Percentiles rank a stretch among this genome's conserved stretches.
These are phyloP conservation scores for Trichoderma erinaceum DNA, from an alignment of 495 filamentous ascomycete genomes.

Conservation along the genomic window DNA sequence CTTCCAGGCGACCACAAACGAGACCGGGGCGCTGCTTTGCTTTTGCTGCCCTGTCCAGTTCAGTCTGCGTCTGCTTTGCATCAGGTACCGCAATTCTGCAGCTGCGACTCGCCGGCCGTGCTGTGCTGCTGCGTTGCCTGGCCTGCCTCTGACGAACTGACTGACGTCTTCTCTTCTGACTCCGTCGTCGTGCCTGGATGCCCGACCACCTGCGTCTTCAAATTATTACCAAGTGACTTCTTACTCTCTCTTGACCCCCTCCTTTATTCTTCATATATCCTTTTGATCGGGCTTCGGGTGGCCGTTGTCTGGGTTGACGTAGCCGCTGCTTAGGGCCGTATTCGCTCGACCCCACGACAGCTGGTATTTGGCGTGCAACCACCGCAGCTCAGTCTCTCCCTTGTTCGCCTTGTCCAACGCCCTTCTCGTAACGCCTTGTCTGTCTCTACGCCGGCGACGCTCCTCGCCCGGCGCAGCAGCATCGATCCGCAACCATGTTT, in stretches of 20 bases:
- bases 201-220: conserved; percentile 2
- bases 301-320: neutral
- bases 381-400: neutral
- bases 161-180: neutral
- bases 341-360: neutral
- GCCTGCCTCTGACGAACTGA: neutral
- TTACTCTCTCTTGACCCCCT: neutral
- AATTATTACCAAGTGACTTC: neutral
- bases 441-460: conserved; percentile 7
- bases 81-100: neutral
- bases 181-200: neutral
- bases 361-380: neutral
- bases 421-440: neutral
- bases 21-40: neutral
- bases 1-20: neutral
- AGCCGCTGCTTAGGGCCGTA: neutral
- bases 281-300: neutral
- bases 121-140: neutral
- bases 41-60: neutral
- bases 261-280: neutral
- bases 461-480: conserved; percentile 32
- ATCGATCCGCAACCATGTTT: conserved; percentile 70
- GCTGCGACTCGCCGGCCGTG: neutral
- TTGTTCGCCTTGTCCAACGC: neutral
- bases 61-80: neutral